Conservation (phyloP, 1,284 basidiomycete species). For the Apiotrichum domesticum region DNA sequence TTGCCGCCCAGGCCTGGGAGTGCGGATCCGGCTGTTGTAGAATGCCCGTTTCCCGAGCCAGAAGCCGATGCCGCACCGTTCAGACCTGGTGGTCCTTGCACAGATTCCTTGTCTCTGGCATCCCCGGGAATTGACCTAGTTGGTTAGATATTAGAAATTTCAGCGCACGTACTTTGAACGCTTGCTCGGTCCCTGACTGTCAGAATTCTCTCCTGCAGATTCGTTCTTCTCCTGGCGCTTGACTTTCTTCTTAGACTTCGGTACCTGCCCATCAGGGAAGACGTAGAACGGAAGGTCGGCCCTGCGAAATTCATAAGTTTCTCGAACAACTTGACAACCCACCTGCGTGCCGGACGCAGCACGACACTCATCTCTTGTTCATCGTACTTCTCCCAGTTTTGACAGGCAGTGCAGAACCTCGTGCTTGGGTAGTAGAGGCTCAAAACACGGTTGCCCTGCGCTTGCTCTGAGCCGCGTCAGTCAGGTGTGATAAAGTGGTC, state of each 20-base stretch:
- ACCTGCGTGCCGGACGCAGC: conserved; percentile 91
- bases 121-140: no score
- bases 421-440: conserved; percentile 96
- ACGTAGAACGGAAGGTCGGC: conserved; percentile 40
- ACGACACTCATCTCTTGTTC: conserved; percentile 89
- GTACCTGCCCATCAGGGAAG: conserved; percentile 41
- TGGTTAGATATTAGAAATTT: no score
- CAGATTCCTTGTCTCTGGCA: no score
- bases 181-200: conserved; percentile 39
- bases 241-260: conserved; percentile 42
- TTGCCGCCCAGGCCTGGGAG: conserved; percentile 33
- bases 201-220: conserved; percentile 27
- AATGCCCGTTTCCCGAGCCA: neutral
- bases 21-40: conserved; percentile 20
- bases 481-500: neutral
- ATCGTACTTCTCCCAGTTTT: conserved; percentile 93
- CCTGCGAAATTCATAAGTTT: conserved; percentile 14
- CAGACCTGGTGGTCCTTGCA: no score
- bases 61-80: neutral
- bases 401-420: conserved; percentile 92
- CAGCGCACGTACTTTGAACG: conserved; percentile 29
- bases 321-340: conserved; percentile 23
- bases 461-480: conserved; percentile 33
- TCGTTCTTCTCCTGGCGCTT: conserved; percentile 35
- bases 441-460: conserved; percentile 57